Conservation (phyloP, 441 rosid genomes). For the Gossypium schwendimanii region DNA sequence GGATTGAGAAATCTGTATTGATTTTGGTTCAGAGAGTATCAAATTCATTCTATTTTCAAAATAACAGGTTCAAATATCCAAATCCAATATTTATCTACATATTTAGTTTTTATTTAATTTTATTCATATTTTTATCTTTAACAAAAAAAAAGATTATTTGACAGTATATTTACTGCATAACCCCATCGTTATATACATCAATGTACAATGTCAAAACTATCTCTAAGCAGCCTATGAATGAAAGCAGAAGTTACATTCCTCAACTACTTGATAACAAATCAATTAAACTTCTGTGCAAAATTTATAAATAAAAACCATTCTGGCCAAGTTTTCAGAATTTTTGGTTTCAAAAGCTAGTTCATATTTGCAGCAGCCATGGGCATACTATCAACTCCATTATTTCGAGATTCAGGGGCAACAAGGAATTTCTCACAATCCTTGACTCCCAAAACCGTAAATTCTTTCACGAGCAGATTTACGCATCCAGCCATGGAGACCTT, state of each 20-base stretch:
- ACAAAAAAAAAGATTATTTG: too few relatives aligned
- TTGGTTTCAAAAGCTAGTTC: background rate
- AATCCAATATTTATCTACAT: too few relatives aligned
- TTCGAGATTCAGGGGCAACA: conserved; percentile 11
- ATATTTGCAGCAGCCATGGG: background rate
- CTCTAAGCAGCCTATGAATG: background rate
- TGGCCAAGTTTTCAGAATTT: conserved; percentile 9
- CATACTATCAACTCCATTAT: conserved; percentile 10
- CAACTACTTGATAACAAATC: conserved; percentile 7
- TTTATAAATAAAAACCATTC: conserved; percentile 3
- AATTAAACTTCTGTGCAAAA: background rate
- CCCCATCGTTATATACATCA: background rate
- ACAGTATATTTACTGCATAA: background rate
- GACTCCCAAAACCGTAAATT: conserved; percentile 49
- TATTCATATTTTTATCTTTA: too few relatives aligned
- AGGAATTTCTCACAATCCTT: conserved; percentile 38
- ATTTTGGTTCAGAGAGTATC: too few relatives aligned
- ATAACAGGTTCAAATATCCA: too few relatives aligned
- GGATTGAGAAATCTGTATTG: too few relatives aligned
- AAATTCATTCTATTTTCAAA: too few relatives aligned
- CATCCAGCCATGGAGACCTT: conserved; percentile 36
- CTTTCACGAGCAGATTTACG: conserved; percentile 39
- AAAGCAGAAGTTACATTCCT: conserved; percentile 8
- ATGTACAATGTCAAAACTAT: conserved; percentile 4
- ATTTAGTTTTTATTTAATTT: too few relatives aligned